Evolutionary conservation across 768 basidiomycete species (phyloP), one percentile per base, ranked within the genome.

Genomic region (Mycena leptocephala): DNA sequence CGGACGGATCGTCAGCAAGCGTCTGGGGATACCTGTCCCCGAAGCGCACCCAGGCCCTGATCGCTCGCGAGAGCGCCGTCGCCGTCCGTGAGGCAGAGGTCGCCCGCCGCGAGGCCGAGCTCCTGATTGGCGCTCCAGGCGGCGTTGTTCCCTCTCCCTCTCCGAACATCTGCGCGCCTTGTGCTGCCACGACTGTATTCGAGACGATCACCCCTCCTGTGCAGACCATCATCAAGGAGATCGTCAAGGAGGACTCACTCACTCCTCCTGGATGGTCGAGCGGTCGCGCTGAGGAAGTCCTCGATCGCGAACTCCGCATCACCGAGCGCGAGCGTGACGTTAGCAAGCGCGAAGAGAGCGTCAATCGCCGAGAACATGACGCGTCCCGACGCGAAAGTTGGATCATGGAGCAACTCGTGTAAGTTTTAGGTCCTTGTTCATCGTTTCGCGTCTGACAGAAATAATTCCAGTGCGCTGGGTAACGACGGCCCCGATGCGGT

Each of bases 371-470:
- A 70, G 96, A 97, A 82, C 94, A 96, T 51, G 96, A 97, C 80
- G 95, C 95, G 68, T 92, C 95, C 63, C 91, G 95, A 79, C 95
- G 96, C 72, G 96, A 97, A 83, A 89, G 87, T 33, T 97, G 96
- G 96, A 96, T 97, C 80, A 96, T 97, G 95, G 96, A 97, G 76
- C 96, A 97, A 80, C 91, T 97, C 41, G 93, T 95, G 96, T 97
- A 88, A 78, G 93, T 87, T 5, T 51, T 30, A 16, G 53, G 76
- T 65, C 0, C 11, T 43, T 53, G 13, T 5, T 28, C 32, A 7
- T 39, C 39, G 10, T 28, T 43, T 41, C 0, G 22, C 20, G 46
- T 58, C 68, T 30, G 26, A 30, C 18, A 35, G 26, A 69, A 5
- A 18, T 32, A 30, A 69, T 4, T 37, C n/a, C 72, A 95, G 94